Evolutionary conservation across 2,329 filamentous ascomycete genomes (phyloP), one percentile per base, ranked within the genome.

Genomic region (Keithomyces neogunnii): DNA sequence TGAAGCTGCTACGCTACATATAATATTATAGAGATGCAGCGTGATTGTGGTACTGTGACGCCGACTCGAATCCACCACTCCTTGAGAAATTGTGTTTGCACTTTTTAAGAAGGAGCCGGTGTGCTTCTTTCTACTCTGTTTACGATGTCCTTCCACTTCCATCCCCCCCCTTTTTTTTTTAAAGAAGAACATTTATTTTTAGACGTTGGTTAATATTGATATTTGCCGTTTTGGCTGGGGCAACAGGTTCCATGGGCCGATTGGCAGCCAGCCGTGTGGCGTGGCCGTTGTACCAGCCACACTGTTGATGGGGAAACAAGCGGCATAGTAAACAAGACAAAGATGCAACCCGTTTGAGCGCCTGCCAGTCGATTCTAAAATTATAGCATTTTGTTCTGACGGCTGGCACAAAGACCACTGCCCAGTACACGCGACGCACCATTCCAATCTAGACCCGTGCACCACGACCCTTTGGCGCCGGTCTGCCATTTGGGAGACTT

Each of bases 1-100:
- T 63, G 62, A 62, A 55, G 57, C 64, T 61, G 60, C 59, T 68
- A 68, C 67, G 62, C 57, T 62, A 62, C 59, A 60, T 19, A 19
- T 19, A 61, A 51, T 50, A 11, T 33, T 3, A 3, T 11, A 39
- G 3, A 3, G 3, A 28, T 7, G 9, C 10, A 19, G 4, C 10
- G 35, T 40, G 40, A n/a, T 44, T 48, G n/a, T 44, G 40, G 5
- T 35, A 35, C 6, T 35, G 33, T 35, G 6, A 35, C 11, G 33
- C 11, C 11, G 33, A 35, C 11, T 35, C 11, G 33, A 35, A 7
- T 35, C 11, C 6, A 35, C 11, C 6, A 6, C 33, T 19, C 19
- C 19, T 19, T 19, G 19, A 19, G 19, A 19, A 19, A 19, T 19
- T 19, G 19, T 19, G 19, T 19, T 19, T 19, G 19, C 19, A 19